phyloP scores from a whole-genome alignment of 2,329 filamentous ascomycete species.

The Chaetomium sp. region DNA sequence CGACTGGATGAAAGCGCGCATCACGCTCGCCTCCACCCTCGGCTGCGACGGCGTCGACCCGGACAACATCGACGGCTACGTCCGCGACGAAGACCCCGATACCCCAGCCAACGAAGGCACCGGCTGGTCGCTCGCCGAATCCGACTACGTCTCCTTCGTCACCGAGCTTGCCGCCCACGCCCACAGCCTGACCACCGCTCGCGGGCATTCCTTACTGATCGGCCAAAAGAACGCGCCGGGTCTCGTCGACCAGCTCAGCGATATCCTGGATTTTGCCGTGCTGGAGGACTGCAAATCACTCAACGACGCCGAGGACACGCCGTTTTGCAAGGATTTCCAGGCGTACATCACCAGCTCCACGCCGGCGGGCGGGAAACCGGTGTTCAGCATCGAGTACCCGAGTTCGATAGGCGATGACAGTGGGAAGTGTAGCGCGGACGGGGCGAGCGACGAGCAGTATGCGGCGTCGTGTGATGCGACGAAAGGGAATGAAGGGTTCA shows the following conservation, averaged over 20 bases:
- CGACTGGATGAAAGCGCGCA: constrained; percentile 12
- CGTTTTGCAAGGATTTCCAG: constrained; percentile 15
- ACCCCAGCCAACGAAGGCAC: constrained; percentile 3
- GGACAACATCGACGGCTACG: constrained; percentile 17
- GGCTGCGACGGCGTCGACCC: constrained; percentile 19
- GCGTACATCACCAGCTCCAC: constrained; percentile 2
- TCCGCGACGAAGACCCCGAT: constrained; percentile 1
- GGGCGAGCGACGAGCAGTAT: constrained; percentile 7
- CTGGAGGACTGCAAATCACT: constrained; percentile 18
- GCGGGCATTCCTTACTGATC: constrained; percentile 9
- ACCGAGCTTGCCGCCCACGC: constrained; percentile 9
- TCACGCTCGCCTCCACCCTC: constrained; percentile 10
- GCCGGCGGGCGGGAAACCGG: constrained; percentile 3
- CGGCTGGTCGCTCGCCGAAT: constrained; percentile 4
- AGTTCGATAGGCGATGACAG: background rate
- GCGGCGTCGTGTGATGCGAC: constrained; percentile 3
- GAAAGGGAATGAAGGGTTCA: constrained; percentile 7
- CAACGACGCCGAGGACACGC: background rate
- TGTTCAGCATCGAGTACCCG: constrained; percentile 18
- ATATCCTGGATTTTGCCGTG: constrained; percentile 16
- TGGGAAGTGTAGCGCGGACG: background rate
- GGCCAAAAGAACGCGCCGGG: constrained; percentile 19
- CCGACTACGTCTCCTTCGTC: constrained; percentile 13
- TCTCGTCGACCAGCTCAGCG: background rate
- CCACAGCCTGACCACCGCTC: constrained; percentile 11